A percentile compares a stretch with the other conserved stretches of the same genome.
These are phyloP conservation scores for Pyrus hybrid DNA, from an alignment of 331 rosid species.

Conservation along the genomic window DNA sequence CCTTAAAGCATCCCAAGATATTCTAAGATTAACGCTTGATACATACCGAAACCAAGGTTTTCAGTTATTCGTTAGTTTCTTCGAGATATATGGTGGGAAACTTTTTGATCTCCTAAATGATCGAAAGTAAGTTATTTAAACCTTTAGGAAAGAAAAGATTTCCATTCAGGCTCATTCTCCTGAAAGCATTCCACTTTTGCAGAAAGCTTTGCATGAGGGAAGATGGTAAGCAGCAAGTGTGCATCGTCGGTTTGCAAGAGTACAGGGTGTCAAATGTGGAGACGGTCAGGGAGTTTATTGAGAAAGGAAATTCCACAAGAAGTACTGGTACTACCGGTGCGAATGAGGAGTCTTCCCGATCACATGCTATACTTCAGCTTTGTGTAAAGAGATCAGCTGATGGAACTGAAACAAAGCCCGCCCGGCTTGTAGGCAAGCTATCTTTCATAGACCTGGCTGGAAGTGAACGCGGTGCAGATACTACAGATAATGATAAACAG, in stretches of 20 bases:
- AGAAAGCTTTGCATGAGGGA: constrained; percentile 86
- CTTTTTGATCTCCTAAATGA: constrained; percentile 81
- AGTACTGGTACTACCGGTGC: constrained; percentile 59
- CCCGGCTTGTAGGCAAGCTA: constrained; percentile 63
- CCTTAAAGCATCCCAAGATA: constrained; percentile 71
- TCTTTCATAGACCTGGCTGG: constrained; percentile 90
- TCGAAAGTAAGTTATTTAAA: constrained; percentile 38
- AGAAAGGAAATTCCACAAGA: constrained; percentile 65
- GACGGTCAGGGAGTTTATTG: constrained; percentile 58
- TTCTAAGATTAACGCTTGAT: constrained; percentile 51
- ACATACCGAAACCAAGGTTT: constrained; percentile 65
- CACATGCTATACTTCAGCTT: constrained; percentile 87
- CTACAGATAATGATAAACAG: constrained; percentile 71
- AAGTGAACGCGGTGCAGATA: constrained; percentile 85
- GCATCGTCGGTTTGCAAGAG: constrained; percentile 84
- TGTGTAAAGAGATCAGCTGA: constrained; percentile 59
- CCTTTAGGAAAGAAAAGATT: neutral
- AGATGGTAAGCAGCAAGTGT: constrained; percentile 87
- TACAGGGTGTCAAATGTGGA: constrained; percentile 58
- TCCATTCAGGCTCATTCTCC: constrained; percentile 13
- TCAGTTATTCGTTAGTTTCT: constrained; percentile 68
- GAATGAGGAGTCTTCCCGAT: constrained; percentile 42
- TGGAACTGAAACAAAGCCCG: constrained; percentile 58
- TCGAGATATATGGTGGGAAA: constrained; percentile 81
- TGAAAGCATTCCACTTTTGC: constrained; percentile 29